Conservation (phyloP, 2,329 filamentous ascomycete species). For the Aureobasidium melanogenum region DNA sequence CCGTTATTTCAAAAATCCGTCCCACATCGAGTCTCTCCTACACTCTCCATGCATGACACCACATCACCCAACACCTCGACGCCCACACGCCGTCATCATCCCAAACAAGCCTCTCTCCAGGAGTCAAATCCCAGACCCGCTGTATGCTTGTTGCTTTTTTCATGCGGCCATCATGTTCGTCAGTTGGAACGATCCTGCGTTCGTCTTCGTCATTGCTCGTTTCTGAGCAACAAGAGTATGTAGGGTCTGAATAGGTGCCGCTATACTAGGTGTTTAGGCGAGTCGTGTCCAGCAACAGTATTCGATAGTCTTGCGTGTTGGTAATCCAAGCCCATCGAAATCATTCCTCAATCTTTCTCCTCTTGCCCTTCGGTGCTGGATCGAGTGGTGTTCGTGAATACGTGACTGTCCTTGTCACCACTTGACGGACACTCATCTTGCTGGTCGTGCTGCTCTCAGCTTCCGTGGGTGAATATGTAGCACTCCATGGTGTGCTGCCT, state of each 20-base stretch:
- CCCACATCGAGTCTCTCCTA: background rate
- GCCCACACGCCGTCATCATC: background rate
- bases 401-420: slow-evolving; percentile 88
- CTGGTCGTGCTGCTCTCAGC: slow-evolving; percentile 17
- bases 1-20: background rate
- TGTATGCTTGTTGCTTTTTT: background rate
- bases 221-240: background rate
- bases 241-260: background rate
- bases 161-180: background rate
- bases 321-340: background rate
- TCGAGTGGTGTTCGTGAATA: slow-evolving; percentile 69
- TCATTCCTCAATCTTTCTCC: slow-evolving; percentile 55
- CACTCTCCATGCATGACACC: background rate
- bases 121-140: background rate
- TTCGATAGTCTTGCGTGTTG: background rate
- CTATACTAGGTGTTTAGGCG: background rate
- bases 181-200: slow-evolving; percentile 1
- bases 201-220: background rate
- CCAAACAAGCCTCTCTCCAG: background rate
- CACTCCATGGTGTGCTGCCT: slow-evolving; percentile 26
- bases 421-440: slow-evolving; percentile 68
- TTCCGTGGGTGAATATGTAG: slow-evolving; percentile 10
- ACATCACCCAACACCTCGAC: background rate
- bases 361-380: slow-evolving; percentile 85
- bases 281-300: background rate